These are phyloP conservation scores for Xerocomellus dryophilus DNA, from an alignment of 768 basidiomycete species.

Conservation along the genomic window DNA sequence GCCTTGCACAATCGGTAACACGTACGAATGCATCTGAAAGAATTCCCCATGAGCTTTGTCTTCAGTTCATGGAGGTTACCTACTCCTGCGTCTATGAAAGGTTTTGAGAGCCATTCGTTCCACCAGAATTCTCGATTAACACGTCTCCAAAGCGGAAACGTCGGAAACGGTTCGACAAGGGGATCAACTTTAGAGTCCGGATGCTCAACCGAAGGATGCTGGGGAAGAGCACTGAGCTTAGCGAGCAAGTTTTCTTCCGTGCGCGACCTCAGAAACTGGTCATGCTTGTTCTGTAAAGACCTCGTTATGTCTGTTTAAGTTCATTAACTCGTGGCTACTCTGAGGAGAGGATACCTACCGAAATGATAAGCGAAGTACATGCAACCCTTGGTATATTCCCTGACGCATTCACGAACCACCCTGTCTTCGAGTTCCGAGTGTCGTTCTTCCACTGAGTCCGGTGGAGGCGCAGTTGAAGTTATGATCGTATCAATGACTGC, in stretches of 20 bases:
- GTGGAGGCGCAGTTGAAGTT: slow-evolving; percentile 58
- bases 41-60: not conserved
- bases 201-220: slow-evolving; percentile 28
- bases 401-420: slow-evolving; percentile 73
- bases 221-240: slow-evolving; percentile 52
- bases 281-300: slow-evolving; percentile 77
- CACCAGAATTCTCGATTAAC: slow-evolving; percentile 94
- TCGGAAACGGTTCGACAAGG: slow-evolving; percentile 68
- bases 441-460: slow-evolving; percentile 60
- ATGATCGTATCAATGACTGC: slow-evolving; percentile 58
- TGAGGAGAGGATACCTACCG: slow-evolving; percentile 44
- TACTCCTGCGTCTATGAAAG: slow-evolving; percentile 86
- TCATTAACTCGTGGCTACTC: not conserved
- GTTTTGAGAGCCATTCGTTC: slow-evolving; percentile 86
- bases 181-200: slow-evolving; percentile 44
- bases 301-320: slow-evolving; percentile 66
- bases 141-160: slow-evolving; percentile 86
- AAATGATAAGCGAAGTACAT: slow-evolving; percentile 92
- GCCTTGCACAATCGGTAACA: slow-evolving; percentile 92
- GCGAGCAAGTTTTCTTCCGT: slow-evolving; percentile 58
- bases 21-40: slow-evolving; percentile 71
- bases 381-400: slow-evolving; percentile 75
- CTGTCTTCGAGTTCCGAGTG: slow-evolving; percentile 78
- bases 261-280: slow-evolving; percentile 54
- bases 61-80: slow-evolving; percentile 20